Percentiles rank a stretch among this genome's conserved stretches.
Conservation (phyloP, 176 grass and related monocot genomes). For the Avena insularis region DNA sequence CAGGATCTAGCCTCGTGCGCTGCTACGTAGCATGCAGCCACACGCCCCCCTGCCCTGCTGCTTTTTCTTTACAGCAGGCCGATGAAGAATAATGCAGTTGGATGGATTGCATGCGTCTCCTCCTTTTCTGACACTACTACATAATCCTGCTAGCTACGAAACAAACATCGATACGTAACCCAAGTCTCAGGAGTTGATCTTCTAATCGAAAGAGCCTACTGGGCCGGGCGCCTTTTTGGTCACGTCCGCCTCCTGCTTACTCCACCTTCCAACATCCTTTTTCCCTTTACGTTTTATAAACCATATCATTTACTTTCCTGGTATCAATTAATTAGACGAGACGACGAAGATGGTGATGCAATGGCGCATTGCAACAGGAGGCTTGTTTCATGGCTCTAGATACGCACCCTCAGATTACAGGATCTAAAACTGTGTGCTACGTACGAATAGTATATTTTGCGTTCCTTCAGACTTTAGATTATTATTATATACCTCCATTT, state of each 20-base stretch:
- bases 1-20: conserved; percentile 4
- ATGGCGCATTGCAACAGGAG: neutral
- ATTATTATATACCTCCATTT: neutral
- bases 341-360: neutral
- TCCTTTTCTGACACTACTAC: neutral
- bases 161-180: conserved; percentile 17
- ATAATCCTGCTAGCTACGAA: neutral
- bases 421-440: neutral
- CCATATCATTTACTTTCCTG: conserved; percentile 29
- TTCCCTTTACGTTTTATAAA: neutral
- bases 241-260: conserved; percentile 6
- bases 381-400: conserved; percentile 10
- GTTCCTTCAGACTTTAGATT: neutral
- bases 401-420: neutral
- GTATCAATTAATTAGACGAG: neutral
- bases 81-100: neutral
- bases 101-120: neutral
- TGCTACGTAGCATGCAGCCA: conserved; percentile 1
- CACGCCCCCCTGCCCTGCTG: neutral
- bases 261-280: neutral
- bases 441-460: neutral
- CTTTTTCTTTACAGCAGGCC: neutral
- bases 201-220: neutral
- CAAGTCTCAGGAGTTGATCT: neutral
- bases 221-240: conserved; percentile 8